Percentiles rank a stretch among this genome's conserved stretches.
phyloP scores from a whole-genome alignment of 2,329 filamentous ascomycete species.

The Incumbomyces lentus region DNA sequence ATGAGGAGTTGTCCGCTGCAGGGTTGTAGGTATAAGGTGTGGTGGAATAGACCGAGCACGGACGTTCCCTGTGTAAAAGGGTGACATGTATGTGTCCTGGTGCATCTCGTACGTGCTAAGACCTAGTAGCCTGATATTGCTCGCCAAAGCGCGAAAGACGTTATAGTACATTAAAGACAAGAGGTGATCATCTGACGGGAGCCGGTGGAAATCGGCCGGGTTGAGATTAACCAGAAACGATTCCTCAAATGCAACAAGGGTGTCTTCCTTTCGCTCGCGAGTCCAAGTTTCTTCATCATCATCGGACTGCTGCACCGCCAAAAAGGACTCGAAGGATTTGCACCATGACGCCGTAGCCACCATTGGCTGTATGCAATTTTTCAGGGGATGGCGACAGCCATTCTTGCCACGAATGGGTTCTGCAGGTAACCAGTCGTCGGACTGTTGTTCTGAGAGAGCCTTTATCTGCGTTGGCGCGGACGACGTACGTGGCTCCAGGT shows the following conservation, averaged over 20 bases:
- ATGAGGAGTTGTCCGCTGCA: constrained; percentile 30
- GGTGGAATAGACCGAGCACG: constrained; percentile 11
- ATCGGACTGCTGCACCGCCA: background rate
- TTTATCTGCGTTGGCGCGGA: background rate
- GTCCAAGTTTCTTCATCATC: too few relatives aligned
- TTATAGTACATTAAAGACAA: constrained; percentile 27
- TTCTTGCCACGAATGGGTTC: too few relatives aligned
- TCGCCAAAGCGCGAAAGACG: constrained; percentile 26
- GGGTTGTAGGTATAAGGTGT: constrained; percentile 28
- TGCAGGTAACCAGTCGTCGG: too few relatives aligned
- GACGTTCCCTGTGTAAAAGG: constrained; percentile 9
- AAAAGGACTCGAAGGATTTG: background rate
- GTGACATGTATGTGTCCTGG: constrained; percentile 17
- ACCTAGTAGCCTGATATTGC: constrained; percentile 25
- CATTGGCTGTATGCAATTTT: background rate
- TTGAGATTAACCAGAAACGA: too few relatives aligned
- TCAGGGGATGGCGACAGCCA: background rate
- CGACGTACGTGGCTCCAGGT: background rate
- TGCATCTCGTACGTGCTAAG: constrained; percentile 16
- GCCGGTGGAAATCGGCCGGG: too few relatives aligned
- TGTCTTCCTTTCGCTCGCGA: too few relatives aligned
- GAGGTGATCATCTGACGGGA: constrained; percentile 23
- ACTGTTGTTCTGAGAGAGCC: background rate
- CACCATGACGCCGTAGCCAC: background rate
- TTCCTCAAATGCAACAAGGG: too few relatives aligned